Evolutionary conservation across 352 stramenopile genomes (phyloP), one percentile per base, ranked within the genome.

Genomic region (Globisporangium nunn): DNA sequence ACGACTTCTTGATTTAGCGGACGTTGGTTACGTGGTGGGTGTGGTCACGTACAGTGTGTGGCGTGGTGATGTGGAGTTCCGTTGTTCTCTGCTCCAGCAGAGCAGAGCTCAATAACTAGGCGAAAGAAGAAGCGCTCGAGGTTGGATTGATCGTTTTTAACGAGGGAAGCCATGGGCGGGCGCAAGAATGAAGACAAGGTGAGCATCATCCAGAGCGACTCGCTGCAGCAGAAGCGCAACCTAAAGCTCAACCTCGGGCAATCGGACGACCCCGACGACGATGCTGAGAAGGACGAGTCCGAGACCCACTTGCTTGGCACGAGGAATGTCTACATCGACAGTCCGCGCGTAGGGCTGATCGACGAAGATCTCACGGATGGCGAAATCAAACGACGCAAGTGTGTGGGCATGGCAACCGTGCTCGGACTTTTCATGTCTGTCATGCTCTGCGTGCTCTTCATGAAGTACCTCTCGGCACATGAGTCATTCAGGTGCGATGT

Each of bases 251-350:
- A 74, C 28, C 50, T 67, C 6, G 59, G 41, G 50, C 49, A 29
- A 55, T 28, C 67, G 18, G 29, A 66, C 56, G 35, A 73, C 52
- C 51, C 63, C 17, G 66, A 78, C 15, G 71, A 67, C 18, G 62
- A 72, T 49, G 59, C 48, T 30, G 74, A 74, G 14, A 61, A 70
- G 4, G 74, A 75, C 7, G 70, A 68, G 1, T 69, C 80, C 17
- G 67, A 70, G 41, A 80, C 82, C 10, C 74, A 52, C 6, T 54
- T 90, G 18, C 70, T 68, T 7, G 61, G 67, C 5, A 60, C 67
- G 18, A 54, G 63, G 11, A 91, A 87, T 54, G 48, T 93, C 15
- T 93, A 91, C 59, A 72, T 83, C 23, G 82, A 93, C 56, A 87
- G 74, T 17, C 80, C 80, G 8, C 82, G 82, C 14, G 63, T 80